Base-by-base conservation (phyloP, 192 early-diverging fungal genomes). In the Anaeromyces robustus region DNA sequence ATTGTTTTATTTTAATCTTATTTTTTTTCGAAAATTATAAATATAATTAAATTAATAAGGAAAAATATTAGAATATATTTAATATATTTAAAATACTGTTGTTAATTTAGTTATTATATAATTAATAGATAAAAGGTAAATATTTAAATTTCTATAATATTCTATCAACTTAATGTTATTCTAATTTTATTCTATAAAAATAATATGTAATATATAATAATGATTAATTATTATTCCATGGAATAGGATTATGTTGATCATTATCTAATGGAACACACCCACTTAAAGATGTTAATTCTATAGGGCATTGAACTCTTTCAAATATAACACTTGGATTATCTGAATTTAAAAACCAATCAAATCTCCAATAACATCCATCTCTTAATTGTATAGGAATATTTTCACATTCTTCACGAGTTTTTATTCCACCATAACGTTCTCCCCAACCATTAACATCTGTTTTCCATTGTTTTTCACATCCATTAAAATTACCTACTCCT, bases 261-360 rank as follows among this genome's bases (percentile, higher is more conserved):
- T 52, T 52, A 22, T 22, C 19, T 16, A 16, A 13, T 41, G 43
- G 43, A 52, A 52, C 43, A 52, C 80, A 81, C 12, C 59, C 80
- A 30, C 30, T 34, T 29, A 80, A 80, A 16, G 80, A 77, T 4
- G 68, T 68, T 19, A 81, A 32, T 22, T 77, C 80, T 3, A 17
- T 19, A 29, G 80, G 80, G 28, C 80, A 81, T 30, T 32, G 31
- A 28, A 81, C 80, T 0, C 41, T 12, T 78, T 68, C 28, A 59
- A 30, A 81, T 3, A 19, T 80, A 31, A 68, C 80, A 4, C 2
- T 12, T 78, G 80, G 80, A 19, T 77, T 79, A 32, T 81, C 68
- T n/a, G 80, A 16, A 17, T 78, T 78, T 78, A 14, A 30, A 19
- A 81, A 81, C 80, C 80, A 81, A 29, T 78, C 80, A 12, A 81